These are phyloP conservation scores for Pichia rugopelliculosa DNA, from an alignment of 805 yeast species.

Conservation along the genomic window DNA sequence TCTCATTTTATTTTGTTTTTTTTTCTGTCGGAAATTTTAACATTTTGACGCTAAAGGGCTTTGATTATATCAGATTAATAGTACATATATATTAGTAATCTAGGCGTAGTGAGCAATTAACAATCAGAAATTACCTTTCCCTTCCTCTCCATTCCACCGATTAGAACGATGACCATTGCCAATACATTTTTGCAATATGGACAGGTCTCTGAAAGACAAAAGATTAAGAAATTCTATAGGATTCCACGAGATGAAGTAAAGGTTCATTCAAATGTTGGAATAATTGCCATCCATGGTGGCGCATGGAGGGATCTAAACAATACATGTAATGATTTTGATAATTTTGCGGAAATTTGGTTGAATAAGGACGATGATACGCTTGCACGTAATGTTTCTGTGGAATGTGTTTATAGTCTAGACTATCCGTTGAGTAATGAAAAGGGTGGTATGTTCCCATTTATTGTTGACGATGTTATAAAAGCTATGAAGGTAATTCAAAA, in stretches of 20 bases:
- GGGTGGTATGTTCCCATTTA: constrained; percentile 46
- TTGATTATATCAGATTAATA: no score
- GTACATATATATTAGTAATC: no score
- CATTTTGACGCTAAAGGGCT: no score
- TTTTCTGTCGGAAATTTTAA: no score
- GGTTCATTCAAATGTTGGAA: not conserved
- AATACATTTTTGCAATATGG: constrained; percentile 4
- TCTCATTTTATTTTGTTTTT: not conserved
- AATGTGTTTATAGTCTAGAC: constrained; percentile 38
- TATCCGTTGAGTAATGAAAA: constrained; percentile 61
- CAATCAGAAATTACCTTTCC: no score
- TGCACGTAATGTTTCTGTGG: no score
- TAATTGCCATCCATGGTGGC: constrained; percentile 67
- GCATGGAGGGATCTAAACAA: constrained; percentile 75
- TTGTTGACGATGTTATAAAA: constrained; percentile 44
- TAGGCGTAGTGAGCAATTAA: no score
- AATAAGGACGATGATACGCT: constrained; percentile 2
- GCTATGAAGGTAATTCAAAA: constrained; percentile 32
- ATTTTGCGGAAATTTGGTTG: constrained; percentile 16
- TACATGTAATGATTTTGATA: constrained; percentile 48
- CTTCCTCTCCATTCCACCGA: no score
- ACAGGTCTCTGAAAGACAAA: constrained; percentile 5
- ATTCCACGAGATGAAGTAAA: no score
- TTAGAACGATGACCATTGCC: not conserved
- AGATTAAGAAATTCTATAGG: constrained; percentile 1